Percentiles rank a stretch among this genome's conserved stretches.
phyloP scores from a whole-genome alignment of 1,139 yeast genomes.

The Ogataea hybrid region DNA sequence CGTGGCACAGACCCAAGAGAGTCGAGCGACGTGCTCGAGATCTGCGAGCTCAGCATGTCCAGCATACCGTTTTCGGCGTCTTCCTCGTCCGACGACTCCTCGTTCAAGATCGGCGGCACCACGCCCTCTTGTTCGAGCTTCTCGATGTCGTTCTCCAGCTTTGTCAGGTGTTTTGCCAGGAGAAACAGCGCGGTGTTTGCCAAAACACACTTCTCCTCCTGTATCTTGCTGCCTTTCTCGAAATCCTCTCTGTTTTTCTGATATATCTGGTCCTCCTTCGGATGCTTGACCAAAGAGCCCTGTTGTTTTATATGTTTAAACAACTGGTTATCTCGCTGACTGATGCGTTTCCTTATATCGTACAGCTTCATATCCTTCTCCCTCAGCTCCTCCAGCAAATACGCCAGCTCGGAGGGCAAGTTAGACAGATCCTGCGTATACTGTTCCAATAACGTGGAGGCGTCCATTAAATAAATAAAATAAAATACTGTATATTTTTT shows the following conservation, averaged over 20 bases:
- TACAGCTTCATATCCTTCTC: slow-evolving; percentile 64
- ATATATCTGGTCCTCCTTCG: slow-evolving; percentile 72
- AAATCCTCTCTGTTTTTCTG: slow-evolving; percentile 71
- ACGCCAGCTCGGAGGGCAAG: slow-evolving; percentile 85
- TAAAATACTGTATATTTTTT: too few species aligned
- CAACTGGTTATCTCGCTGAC: slow-evolving; percentile 70
- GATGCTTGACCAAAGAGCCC: slow-evolving; percentile 79
- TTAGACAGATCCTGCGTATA: slow-evolving; percentile 76
- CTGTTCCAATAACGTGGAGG: slow-evolving; percentile 72
- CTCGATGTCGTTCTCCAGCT: slow-evolving; percentile 73
- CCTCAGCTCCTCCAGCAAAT: slow-evolving; percentile 75
- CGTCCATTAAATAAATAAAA: too few species aligned
- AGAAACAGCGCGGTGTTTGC: slow-evolving; percentile 82
- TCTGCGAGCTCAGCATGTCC: slow-evolving; percentile 21
- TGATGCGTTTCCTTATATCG: slow-evolving; percentile 66
- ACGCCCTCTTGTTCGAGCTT: slow-evolving; percentile 78
- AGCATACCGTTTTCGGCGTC: slow-evolving; percentile 10
- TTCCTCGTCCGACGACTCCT: slow-evolving; percentile 18
- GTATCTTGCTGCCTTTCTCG: slow-evolving; percentile 57
- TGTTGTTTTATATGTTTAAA: slow-evolving; percentile 82
- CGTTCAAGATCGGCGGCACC: slow-evolving; percentile 50
- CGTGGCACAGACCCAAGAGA: slow-evolving; percentile 12
- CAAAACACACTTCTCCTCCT: slow-evolving; percentile 72
- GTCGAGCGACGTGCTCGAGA: slow-evolving; percentile 20
- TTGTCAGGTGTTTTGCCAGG: slow-evolving; percentile 69